Base-by-base conservation (phyloP, 1,284 basidiomycete genomes). In the Ganoderma lucidum region DNA sequence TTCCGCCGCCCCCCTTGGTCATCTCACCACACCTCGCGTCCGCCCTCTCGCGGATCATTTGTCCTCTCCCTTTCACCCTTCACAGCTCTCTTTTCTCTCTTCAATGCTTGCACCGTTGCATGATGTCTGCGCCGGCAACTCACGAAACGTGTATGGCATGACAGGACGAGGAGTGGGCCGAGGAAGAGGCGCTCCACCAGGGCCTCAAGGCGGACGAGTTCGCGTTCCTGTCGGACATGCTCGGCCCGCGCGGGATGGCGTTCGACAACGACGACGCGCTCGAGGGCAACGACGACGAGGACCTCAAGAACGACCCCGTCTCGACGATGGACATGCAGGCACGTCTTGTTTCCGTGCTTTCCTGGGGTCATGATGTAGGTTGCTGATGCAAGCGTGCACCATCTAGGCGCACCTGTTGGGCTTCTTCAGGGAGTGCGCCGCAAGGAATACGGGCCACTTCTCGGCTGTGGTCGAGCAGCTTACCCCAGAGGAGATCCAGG, bases 281-380 rank as follows among this genome's bases (percentile, higher is more conserved):
- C 59, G 89, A 90, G 28, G 86, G 87, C 60, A 87, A 85, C 63
- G 92, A 93, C 59, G 95, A 97, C 77, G 95, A 96, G 73, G 96
- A 98, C 78, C 85, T 98, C 64, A 90, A 89, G 80, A 89, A 88
- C 62, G 97, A 99, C 80, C 91, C 95, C 0, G 86, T 97, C 65
- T 96, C 93, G 51, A 90, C 92, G 75, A 92, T 99, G 79, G 94
- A 98, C 76, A 90, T 98, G 83, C 90, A 90, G 82, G 96, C 95
- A 70, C 73, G 89, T 81, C 53, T 59, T 35, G 59, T 53, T 30
- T 37, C 62, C 70, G 2, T 32, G 0, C 17, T 37, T 37, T 58
- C 2, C 14, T 42, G 19, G 45, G n/a, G 10, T n/a, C 2, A n/a
- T 37, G 58, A 8, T 10, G n/a, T 23, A 23, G 23, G 23, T 23